Evolutionary conservation across 2,329 filamentous ascomycete species (phyloP).

Genomic region (Talaromyces funiculosus): DNA sequence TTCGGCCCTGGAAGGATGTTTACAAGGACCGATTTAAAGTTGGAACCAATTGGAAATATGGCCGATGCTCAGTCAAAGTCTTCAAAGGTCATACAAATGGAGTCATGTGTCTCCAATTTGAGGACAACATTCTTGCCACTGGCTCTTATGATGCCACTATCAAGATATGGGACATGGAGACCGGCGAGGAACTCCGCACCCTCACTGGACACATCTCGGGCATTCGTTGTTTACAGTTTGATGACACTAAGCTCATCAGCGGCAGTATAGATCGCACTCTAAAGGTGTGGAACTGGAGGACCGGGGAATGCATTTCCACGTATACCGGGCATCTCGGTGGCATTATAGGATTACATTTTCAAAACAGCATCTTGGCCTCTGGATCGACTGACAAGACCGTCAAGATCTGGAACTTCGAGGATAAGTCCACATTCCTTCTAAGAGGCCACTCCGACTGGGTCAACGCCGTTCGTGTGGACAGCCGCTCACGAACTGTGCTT

Average conservation of each 20-base stretch:
- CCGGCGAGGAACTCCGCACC: conserved; percentile 78
- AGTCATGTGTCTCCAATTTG: conserved; percentile 72
- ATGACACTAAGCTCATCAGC: conserved; percentile 84
- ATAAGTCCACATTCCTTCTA: conserved; percentile 71
- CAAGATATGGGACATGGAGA: conserved; percentile 94
- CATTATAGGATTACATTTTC: conserved; percentile 83
- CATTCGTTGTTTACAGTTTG: conserved; percentile 86
- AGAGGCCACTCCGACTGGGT: conserved; percentile 91
- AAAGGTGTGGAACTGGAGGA: conserved; percentile 95
- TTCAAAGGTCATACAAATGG: conserved; percentile 87
- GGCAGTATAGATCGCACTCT: conserved; percentile 83
- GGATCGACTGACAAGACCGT: conserved; percentile 86
- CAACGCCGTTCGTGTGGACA: conserved; percentile 87
- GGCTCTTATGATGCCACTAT: conserved; percentile 93
- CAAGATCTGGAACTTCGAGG: conserved; percentile 87
- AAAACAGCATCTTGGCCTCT: conserved; percentile 75
- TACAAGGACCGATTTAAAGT: conserved; percentile 95
- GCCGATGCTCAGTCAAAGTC: conserved; percentile 74
- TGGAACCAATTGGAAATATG: conserved; percentile 95
- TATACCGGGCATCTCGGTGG: conserved; percentile 73
- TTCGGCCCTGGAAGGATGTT: conserved; percentile 88
- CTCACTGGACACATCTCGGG: conserved; percentile 75
- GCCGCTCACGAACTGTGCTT: conserved; percentile 74
- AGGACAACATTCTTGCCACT: conserved; percentile 85
- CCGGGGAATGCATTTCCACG: conserved; percentile 77